These are phyloP conservation scores for Fusarium poae DNA, from an alignment of 2,329 filamentous ascomycete genomes.

Conservation along the genomic window DNA sequence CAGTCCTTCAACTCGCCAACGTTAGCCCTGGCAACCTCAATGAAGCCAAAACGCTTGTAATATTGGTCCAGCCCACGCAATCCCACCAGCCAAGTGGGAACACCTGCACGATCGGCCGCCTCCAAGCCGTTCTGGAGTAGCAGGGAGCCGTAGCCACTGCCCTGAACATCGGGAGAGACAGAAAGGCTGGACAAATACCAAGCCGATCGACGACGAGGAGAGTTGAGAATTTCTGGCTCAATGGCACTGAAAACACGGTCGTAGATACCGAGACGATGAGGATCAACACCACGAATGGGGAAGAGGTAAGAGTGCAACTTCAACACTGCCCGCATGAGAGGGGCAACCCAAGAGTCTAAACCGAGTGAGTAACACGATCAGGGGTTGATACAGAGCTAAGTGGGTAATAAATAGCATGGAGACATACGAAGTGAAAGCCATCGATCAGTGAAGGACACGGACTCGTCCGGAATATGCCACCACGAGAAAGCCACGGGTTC, in stretches of 20 bases:
- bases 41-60: slow-evolving; percentile 53
- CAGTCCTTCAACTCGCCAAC: slow-evolving; percentile 54
- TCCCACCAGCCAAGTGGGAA: slow-evolving; percentile 53
- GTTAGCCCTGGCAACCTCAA: slow-evolving; percentile 53
- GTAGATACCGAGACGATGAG: slow-evolving; percentile 42
- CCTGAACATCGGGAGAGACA: slow-evolving; percentile 52
- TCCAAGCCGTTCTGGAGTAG: slow-evolving; percentile 51
- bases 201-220: slow-evolving; percentile 49
- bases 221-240: slow-evolving; percentile 47
- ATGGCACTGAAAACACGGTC: slow-evolving; percentile 46
- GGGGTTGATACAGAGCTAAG: not conserved
- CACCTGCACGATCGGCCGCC: slow-evolving; percentile 48
- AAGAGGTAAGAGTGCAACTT: slow-evolving; percentile 46
- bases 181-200: slow-evolving; percentile 55
- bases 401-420: slow-evolving; percentile 1
- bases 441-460: slow-evolving; percentile 48
- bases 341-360: slow-evolving; percentile 51
- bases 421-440: slow-evolving; percentile 53
- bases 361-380: slow-evolving; percentile 2
- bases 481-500: slow-evolving; percentile 52
- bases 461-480: slow-evolving; percentile 51
- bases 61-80: slow-evolving; percentile 51
- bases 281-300: slow-evolving; percentile 44
- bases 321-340: slow-evolving; percentile 46
- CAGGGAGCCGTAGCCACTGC: slow-evolving; percentile 50